phyloP scores from a whole-genome alignment of 257 asterid genomes.

The Solanum bulbocastanum region DNA sequence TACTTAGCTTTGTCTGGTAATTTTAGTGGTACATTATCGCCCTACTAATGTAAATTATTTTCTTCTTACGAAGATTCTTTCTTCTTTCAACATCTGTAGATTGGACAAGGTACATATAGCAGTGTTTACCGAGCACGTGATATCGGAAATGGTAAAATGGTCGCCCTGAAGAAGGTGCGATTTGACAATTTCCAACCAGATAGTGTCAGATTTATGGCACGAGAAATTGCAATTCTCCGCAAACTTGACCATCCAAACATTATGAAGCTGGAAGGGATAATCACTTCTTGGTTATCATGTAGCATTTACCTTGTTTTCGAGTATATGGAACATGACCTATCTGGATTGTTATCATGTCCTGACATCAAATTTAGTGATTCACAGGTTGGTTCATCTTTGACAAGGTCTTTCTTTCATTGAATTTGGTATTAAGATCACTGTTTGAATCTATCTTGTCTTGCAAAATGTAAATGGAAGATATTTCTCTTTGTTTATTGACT shows the following conservation, averaged over 20 bases:
- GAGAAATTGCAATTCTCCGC: constrained; percentile 76
- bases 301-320: constrained; percentile 87
- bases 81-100: constrained; percentile 26
- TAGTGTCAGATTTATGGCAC: constrained; percentile 90
- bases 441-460: background rate
- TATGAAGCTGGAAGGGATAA: constrained; percentile 91
- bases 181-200: constrained; percentile 84
- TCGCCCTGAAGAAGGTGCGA: constrained; percentile 88
- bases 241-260: constrained; percentile 82
- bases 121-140: constrained; percentile 81
- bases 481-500: background rate
- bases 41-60: background rate
- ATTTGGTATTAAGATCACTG: background rate
- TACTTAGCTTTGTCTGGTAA: background rate
- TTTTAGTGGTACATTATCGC: background rate
- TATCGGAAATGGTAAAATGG: constrained; percentile 56
- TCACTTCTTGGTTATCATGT: constrained; percentile 65
- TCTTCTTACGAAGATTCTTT: background rate
- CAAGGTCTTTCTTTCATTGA: background rate
- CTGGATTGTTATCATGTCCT: constrained; percentile 78
- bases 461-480: background rate
- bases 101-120: constrained; percentile 97
- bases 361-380: constrained; percentile 79
- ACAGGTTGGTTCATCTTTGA: constrained; percentile 37
- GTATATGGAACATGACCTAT: constrained; percentile 98